phyloP scores from a whole-genome alignment of 352 stramenopile species.

The Phytophthora rubi region DNA sequence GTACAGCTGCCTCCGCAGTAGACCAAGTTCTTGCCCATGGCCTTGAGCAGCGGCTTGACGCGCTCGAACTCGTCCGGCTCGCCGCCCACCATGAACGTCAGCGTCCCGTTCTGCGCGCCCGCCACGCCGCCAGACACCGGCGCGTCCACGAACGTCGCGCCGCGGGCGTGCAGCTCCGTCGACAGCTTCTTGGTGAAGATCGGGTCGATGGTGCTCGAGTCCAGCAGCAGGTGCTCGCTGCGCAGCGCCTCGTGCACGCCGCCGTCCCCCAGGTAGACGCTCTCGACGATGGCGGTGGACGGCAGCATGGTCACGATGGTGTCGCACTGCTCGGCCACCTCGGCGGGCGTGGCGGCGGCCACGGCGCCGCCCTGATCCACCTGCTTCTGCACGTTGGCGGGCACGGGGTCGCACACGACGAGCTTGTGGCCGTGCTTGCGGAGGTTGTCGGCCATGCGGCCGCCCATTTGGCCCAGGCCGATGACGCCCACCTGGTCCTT shows the following conservation, averaged over 20 bases:
- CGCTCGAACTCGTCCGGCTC: slow-evolving; percentile 62
- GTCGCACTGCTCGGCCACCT: slow-evolving; percentile 81
- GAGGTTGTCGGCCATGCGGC: slow-evolving; percentile 94
- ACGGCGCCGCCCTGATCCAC: slow-evolving; percentile 53
- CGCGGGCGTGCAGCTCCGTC: slow-evolving; percentile 57
- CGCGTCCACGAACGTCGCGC: slow-evolving; percentile 92
- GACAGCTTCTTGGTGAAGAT: slow-evolving; percentile 91
- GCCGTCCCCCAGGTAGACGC: slow-evolving; percentile 74
- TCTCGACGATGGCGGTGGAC: slow-evolving; percentile 88
- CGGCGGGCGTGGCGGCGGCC: slow-evolving; percentile 57
- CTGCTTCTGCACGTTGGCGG: slow-evolving; percentile 56
- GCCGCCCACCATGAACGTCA: slow-evolving; percentile 99
- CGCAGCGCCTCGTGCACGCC: slow-evolving; percentile 76
- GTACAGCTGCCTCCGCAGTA: slow-evolving; percentile 92
- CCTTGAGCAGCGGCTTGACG: slow-evolving; percentile 84
- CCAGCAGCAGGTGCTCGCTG: slow-evolving; percentile 90
- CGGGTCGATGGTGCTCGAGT: slow-evolving; percentile 96
- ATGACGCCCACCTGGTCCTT: slow-evolving; percentile 34
- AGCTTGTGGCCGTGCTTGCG: slow-evolving; percentile 55
- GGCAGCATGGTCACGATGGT: slow-evolving; percentile 97
- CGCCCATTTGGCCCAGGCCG: slow-evolving; percentile 95
- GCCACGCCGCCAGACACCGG: slow-evolving; percentile 97
- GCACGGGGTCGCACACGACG: slow-evolving; percentile 81
- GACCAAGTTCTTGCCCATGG: slow-evolving; percentile 96
- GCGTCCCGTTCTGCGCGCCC: slow-evolving; percentile 94